These are phyloP conservation scores for Saccharomycopsis vini DNA, from an alignment of 805 yeast genomes.

Conservation along the genomic window DNA sequence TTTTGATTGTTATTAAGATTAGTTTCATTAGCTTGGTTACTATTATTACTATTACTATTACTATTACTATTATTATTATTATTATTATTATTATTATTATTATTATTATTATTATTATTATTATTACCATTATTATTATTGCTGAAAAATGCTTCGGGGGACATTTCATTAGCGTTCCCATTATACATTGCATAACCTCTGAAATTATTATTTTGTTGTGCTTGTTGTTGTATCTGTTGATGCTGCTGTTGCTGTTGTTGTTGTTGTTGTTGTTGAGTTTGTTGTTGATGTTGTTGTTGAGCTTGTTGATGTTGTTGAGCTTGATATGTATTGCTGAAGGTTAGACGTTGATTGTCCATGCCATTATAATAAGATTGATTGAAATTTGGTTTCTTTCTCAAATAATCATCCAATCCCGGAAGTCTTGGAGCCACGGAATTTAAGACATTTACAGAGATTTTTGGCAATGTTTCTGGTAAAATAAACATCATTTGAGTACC, in stretches of 20 bases:
- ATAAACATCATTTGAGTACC: conserved; percentile 99
- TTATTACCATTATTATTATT: no score
- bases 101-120: no score
- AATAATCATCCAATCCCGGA: conserved; percentile 21
- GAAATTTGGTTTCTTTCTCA: conserved; percentile 19
- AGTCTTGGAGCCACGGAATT: conserved; percentile 28
- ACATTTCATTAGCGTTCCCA: no score
- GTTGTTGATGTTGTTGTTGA: no score
- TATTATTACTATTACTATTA: background rate
- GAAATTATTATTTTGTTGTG: background rate
- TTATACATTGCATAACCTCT: background rate
- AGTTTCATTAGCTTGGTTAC: conserved; percentile 18
- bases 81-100: conserved; percentile 25
- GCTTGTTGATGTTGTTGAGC: conserved; percentile 13
- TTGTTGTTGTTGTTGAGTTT: no score
- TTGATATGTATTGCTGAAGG: conserved; percentile 17
- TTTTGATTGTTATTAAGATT: conserved; percentile 23
- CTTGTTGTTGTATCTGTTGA: conserved; percentile 10
- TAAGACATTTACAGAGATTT: conserved; percentile 36
- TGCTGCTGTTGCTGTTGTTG: conserved; percentile 38
- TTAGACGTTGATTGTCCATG: conserved; percentile 17
- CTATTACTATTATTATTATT: background rate
- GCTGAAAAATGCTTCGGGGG: no score
- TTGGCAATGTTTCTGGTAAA: conserved; percentile 81
- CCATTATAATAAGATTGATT: conserved; percentile 18